Base-by-base conservation (phyloP, 2,329 filamentous ascomycete genomes). In the Monosporascus sp. region DNA sequence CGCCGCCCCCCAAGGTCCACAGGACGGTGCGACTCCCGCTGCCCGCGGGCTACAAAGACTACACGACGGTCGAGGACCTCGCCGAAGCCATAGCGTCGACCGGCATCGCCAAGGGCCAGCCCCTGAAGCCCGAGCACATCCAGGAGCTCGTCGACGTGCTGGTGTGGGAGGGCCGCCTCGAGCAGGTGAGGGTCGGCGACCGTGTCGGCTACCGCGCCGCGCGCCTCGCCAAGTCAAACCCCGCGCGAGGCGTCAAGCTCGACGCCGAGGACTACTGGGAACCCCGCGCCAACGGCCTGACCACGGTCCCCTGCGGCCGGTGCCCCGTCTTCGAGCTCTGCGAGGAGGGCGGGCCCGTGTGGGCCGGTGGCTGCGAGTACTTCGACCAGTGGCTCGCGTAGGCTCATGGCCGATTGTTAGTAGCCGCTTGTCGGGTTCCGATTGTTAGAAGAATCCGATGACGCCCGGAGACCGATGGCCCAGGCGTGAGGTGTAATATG, bases 311-410 rank as follows among this genome's bases (percentile, higher is more conserved):
- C 1, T 99, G 94, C 70, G 92, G 93, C 2, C 80, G 85, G 52
- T 99, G 94, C 70, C 94, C 94, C 0, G 93, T 97, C 2, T 96
- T 96, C 68, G 88, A 94, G 54, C 79, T 97, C 2, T 99, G 94
- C 68, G 88, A 90, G 60, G 90, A 96, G 56, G 91, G 91, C 7
- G 93, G 93, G 0, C 90, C 91, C 0, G 91, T 99, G 22, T 95
- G 87, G 64, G 90, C 93, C 0, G 87, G 85, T 59, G 96, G 88
- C 49, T 99, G 94, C 71, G 87, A 91, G 51, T 99, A 99, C 68
- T 97, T 96, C 66, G 82, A 88, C 58, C 82, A 86, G 50, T 99
- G 94, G 94, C 72, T 97, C 46, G 80, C 63, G 74, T 59, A 60
- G 50, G 43, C 40, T 41, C 18, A 31, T 50, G 24, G 35, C 22